These are phyloP conservation scores for Gastrolobium villosum DNA, from an alignment of 306 rosid genomes.

Conservation along the genomic window DNA sequence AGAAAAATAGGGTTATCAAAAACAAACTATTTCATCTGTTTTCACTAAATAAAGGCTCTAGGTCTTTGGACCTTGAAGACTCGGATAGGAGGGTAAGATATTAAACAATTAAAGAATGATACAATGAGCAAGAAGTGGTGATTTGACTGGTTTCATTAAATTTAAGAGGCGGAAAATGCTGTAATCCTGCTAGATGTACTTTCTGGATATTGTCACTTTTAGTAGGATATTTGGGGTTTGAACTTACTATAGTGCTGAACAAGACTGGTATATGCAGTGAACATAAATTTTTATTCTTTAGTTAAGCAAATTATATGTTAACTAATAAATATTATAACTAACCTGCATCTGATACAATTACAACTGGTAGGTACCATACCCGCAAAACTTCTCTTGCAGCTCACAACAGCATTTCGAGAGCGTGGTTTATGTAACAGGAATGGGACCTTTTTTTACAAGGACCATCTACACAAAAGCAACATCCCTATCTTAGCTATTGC, in stretches of 20 bases:
- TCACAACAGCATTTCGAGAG: constrained; percentile 92
- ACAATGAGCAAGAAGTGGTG: background rate
- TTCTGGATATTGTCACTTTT: constrained; percentile 31
- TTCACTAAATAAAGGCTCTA: background rate
- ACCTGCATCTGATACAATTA: constrained; percentile 38
- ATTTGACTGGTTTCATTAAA: constrained; percentile 34
- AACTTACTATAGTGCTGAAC: constrained; percentile 7
- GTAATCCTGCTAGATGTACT: constrained; percentile 27
- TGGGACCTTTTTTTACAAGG: constrained; percentile 77
- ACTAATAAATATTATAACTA: constrained; percentile 30
- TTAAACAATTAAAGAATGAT: background rate
- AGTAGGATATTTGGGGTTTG: constrained; percentile 25
- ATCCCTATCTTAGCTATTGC: constrained; percentile 91
- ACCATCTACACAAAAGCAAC: constrained; percentile 73
- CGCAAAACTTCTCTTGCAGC: constrained; percentile 89
- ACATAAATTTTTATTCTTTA: constrained; percentile 22
- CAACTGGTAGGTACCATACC: constrained; percentile 88
- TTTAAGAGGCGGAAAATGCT: constrained; percentile 9
- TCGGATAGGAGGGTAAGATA: constrained; percentile 23
- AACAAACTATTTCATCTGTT: background rate
- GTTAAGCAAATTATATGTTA: constrained; percentile 35
- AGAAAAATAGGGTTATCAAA: constrained; percentile 26
- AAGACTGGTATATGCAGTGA: constrained; percentile 21
- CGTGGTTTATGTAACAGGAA: constrained; percentile 80
- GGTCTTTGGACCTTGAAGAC: constrained; percentile 16